A percentile compares a stretch with the other conserved stretches of the same genome.
These are phyloP conservation scores for Cladosporium phlei DNA, from an alignment of 2,329 filamentous ascomycete genomes.

Conservation along the genomic window DNA sequence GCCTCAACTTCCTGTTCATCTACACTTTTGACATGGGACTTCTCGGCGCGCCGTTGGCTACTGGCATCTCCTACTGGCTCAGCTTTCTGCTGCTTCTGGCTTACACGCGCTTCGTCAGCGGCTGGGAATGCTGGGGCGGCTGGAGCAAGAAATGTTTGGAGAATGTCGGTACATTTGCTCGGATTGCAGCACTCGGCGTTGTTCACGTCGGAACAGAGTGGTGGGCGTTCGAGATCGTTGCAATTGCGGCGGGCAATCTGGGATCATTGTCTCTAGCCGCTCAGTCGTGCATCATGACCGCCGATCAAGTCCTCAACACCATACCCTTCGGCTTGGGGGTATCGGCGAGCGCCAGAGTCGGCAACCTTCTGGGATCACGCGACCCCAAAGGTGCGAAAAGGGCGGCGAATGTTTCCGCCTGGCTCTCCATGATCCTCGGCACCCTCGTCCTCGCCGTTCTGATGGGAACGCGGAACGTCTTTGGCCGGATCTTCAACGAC, in stretches of 20 bases:
- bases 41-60: constrained; percentile 74
- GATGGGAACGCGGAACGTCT: constrained; percentile 66
- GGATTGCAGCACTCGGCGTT: constrained; percentile 69
- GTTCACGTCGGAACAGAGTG: constrained; percentile 82
- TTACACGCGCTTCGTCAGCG: constrained; percentile 66
- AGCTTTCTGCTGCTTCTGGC: constrained; percentile 71
- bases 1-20: constrained; percentile 63
- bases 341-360: constrained; percentile 70
- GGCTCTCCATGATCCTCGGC: constrained; percentile 67
- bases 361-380: constrained; percentile 70
- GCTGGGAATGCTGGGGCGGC: constrained; percentile 76
- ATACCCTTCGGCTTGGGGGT: constrained; percentile 85
- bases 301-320: constrained; percentile 71
- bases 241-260: constrained; percentile 72
- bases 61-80: constrained; percentile 79
- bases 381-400: constrained; percentile 62
- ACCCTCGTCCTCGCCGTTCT: constrained; percentile 61
- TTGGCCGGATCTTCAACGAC: constrained; percentile 76
- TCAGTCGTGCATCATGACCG: constrained; percentile 85
- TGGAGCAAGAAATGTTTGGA: constrained; percentile 60
- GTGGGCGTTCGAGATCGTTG: constrained; percentile 93
- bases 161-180: constrained; percentile 66
- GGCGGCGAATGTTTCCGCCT: constrained; percentile 70
- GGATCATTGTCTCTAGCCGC: constrained; percentile 75
- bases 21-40: constrained; percentile 67